A percentile compares a stretch with the other conserved stretches of the same genome.
phyloP scores from a whole-genome alignment of 1,284 basidiomycete species.

The Mycena citricolor region DNA sequence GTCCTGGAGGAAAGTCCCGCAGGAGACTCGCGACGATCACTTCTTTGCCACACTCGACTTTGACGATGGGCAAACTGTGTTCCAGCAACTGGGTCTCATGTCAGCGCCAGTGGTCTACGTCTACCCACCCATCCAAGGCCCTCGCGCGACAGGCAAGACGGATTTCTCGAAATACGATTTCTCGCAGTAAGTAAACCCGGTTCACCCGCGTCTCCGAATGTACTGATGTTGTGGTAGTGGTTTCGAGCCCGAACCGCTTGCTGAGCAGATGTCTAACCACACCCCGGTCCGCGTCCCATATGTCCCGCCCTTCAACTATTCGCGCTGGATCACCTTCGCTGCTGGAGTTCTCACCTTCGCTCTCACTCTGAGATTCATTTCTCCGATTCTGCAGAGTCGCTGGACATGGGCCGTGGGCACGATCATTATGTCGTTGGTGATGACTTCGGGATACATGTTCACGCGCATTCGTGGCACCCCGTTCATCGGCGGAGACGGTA shows the following conservation, averaged over 20 bases:
- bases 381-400: constrained; percentile 70
- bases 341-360: constrained; percentile 44
- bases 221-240: constrained; percentile 51
- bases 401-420: constrained; percentile 79
- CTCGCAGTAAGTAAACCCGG: constrained; percentile 48
- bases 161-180: constrained; percentile 78
- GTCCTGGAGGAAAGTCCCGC: constrained; percentile 69
- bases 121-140: constrained; percentile 73
- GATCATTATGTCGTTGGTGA: constrained; percentile 70
- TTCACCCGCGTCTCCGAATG: not conserved
- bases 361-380: constrained; percentile 58
- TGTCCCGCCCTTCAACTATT: constrained; percentile 69
- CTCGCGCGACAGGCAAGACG: constrained; percentile 55
- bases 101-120: constrained; percentile 86
- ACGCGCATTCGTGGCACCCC: constrained; percentile 87
- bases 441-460: constrained; percentile 97
- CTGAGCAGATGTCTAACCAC: constrained; percentile 69
- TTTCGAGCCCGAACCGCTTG: constrained; percentile 76
- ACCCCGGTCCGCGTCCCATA: constrained; percentile 77
- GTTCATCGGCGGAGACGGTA: constrained; percentile 62
- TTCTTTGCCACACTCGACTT: constrained; percentile 95
- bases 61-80: constrained; percentile 69
- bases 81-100: constrained; percentile 72
- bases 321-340: constrained; percentile 47
- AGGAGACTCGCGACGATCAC: constrained; percentile 68